Base-by-base conservation (phyloP, 768 basidiomycete species). In the Pulveroboletus frians region DNA sequence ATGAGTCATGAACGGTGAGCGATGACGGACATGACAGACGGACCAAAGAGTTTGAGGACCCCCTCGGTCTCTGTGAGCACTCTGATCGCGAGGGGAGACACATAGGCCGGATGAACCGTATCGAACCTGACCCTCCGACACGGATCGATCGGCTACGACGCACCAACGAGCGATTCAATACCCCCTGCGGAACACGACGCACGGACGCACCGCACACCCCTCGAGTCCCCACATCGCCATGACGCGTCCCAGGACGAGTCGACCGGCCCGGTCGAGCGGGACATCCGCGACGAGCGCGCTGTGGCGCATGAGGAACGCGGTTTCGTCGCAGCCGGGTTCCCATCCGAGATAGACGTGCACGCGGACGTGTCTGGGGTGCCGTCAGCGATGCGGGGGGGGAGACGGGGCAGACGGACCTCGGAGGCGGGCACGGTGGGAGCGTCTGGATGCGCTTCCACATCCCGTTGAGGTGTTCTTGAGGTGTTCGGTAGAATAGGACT, bases 311-410 rank as follows among this genome's bases (percentile, higher is more conserved):
- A 63, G 46, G 29, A 63, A 60, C 17, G 67, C 63, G 21, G 49
- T 58, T n/a, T 67, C 65, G 38, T 66, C 65, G 21, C 53, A 56
- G 15, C 65, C 67, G 0, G 53, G 60, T 7, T 43, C 26, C 67
- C 67, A 67, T 5, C 55, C 65, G 18, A 61, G 40, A 34, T 63
- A 67, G n/a, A 67, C 43, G 18, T 67, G 66, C 5, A 67, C 67
- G 30, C 66, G 66, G 43, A 67, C 57, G 37, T 69, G 65, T 49
- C 52, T 53, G 36, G n/a, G n/a, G n/a, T n/a, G n/a, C n/a, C n/a
- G n/a, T n/a, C n/a, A n/a, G n/a, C n/a, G n/a, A n/a, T n/a, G n/a
- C n/a, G n/a, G n/a, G n/a, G n/a, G n/a, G n/a, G n/a, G n/a, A 17
- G 14, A 15, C 18, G 30, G 27, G 18, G 4, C 17, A 17, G 17